These are phyloP conservation scores for Sugiyamaella marilandica DNA, from an alignment of 805 yeast species.

Conservation along the genomic window DNA sequence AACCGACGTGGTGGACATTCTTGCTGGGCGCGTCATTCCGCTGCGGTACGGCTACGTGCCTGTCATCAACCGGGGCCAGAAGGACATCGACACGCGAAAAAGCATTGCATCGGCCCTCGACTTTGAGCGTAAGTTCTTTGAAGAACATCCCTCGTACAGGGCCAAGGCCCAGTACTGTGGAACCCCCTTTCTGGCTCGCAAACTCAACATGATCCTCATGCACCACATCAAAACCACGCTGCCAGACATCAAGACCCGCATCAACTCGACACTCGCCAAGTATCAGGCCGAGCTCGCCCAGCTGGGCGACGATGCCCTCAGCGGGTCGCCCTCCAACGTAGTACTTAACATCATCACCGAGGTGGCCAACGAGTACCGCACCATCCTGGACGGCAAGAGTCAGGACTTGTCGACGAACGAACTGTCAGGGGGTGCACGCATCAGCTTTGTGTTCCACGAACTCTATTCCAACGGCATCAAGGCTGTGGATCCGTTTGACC, in stretches of 20 bases:
- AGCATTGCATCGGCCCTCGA: slow-evolving; percentile 82
- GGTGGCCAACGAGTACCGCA: slow-evolving; percentile 85
- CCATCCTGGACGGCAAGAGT: slow-evolving; percentile 87
- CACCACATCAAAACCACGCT: slow-evolving; percentile 83
- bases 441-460: slow-evolving; percentile 94
- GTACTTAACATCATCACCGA: slow-evolving; percentile 89
- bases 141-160: slow-evolving; percentile 82
- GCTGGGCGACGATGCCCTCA: slow-evolving; percentile 74
- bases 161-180: slow-evolving; percentile 96
- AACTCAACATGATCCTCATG: slow-evolving; percentile 79
- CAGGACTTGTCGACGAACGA: slow-evolving; percentile 85
- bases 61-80: slow-evolving; percentile 95
- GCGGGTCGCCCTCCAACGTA: slow-evolving; percentile 80
- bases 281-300: slow-evolving; percentile 71
- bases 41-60: slow-evolving; percentile 94
- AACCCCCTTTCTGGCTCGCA: slow-evolving; percentile 94
- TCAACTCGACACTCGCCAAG: slow-evolving; percentile 77
- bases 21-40: slow-evolving; percentile 94
- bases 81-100: slow-evolving; percentile 84
- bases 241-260: slow-evolving; percentile 90
- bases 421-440: slow-evolving; percentile 96
- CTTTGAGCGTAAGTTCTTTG: slow-evolving; percentile 78
- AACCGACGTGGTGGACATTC: slow-evolving; percentile 91
- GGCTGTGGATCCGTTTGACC: slow-evolving; percentile 93
- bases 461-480: slow-evolving; percentile 87